Percentiles rank a stretch among this genome's conserved stretches.
Conservation (phyloP, 1,284 basidiomycete species). For the Polyporus tsugae region DNA sequence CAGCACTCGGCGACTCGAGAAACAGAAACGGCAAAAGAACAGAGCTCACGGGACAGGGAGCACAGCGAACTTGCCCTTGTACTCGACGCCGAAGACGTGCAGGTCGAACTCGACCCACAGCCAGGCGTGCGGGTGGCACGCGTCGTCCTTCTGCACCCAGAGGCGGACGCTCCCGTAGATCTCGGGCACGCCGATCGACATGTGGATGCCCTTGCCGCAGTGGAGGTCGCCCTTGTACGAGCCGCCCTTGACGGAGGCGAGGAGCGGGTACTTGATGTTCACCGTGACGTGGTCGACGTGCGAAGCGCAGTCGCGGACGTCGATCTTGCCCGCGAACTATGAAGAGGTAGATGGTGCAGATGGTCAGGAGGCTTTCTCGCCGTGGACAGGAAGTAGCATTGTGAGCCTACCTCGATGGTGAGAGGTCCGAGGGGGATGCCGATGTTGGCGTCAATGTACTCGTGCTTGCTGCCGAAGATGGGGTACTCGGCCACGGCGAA, state of each 20-base stretch:
- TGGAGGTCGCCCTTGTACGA: conserved; percentile 2
- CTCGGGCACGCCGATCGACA: conserved; percentile 5
- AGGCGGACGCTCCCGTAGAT: conserved; percentile 2
- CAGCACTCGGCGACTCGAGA: neutral
- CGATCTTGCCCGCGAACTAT: neutral
- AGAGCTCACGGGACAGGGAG: neutral
- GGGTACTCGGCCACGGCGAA: conserved; percentile 7
- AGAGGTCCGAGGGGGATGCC: conserved; percentile 4
- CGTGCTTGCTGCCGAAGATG: neutral
- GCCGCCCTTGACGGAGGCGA: conserved; percentile 1
- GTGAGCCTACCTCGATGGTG: neutral
- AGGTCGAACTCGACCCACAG: conserved; percentile 3
- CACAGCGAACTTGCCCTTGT: conserved; percentile 7
- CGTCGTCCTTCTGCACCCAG: neutral
- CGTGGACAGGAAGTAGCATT: neutral
- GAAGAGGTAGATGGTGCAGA: neutral
- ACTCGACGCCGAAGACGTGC: neutral
- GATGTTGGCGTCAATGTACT: neutral
- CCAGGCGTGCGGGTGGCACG: neutral
- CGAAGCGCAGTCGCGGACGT: neutral
- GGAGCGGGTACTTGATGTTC: conserved; percentile 7
- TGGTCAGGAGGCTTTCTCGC: neutral
- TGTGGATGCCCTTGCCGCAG: neutral
- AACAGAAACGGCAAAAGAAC: neutral
- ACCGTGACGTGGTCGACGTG: neutral